Percentiles rank a stretch among this genome's conserved stretches.
Evolutionary conservation across 345 rosid species (phyloP).

Genomic region (Rhodamnia rubescens): DNA sequence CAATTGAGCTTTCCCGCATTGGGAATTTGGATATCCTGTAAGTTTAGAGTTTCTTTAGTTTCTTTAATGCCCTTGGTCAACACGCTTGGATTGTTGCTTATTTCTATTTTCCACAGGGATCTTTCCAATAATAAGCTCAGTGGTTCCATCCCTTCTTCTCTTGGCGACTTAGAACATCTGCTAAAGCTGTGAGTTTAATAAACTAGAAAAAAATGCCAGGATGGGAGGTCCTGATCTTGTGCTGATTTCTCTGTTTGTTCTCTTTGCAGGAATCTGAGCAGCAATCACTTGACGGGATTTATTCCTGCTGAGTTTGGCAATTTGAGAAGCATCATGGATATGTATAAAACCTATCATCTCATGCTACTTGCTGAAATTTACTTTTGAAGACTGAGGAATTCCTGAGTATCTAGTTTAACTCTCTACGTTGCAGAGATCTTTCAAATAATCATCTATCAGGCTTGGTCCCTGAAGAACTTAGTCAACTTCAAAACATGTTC

Average conservation of each 20-base stretch:
- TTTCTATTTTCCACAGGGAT: slow-evolving; percentile 38
- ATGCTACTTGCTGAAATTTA: background rate
- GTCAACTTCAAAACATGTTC: slow-evolving; percentile 61
- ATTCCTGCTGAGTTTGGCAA: slow-evolving; percentile 88
- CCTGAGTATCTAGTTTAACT: background rate
- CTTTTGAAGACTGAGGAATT: background rate
- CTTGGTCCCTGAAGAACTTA: slow-evolving; percentile 65
- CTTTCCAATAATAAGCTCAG: slow-evolving; percentile 69
- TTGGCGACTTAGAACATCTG: slow-evolving; percentile 96
- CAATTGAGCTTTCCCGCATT: slow-evolving; percentile 80
- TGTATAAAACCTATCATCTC: slow-evolving; percentile 21
- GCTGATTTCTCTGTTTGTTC: background rate
- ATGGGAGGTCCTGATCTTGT: background rate
- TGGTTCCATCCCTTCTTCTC: slow-evolving; percentile 79
- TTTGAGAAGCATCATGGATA: slow-evolving; percentile 79
- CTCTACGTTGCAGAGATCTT: slow-evolving; percentile 54
- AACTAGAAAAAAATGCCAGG: background rate
- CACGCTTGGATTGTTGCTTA: background rate
- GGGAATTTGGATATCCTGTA: slow-evolving; percentile 90
- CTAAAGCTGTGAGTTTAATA: slow-evolving; percentile 61
- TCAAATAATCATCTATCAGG: slow-evolving; percentile 79
- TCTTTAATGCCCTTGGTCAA: background rate
- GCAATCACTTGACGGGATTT: slow-evolving; percentile 53
- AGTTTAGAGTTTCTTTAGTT: slow-evolving; percentile 12
- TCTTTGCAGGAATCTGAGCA: slow-evolving; percentile 65